phyloP scores from a whole-genome alignment of 2,329 filamentous ascomycete species.

The Elsinoe arachidis region DNA sequence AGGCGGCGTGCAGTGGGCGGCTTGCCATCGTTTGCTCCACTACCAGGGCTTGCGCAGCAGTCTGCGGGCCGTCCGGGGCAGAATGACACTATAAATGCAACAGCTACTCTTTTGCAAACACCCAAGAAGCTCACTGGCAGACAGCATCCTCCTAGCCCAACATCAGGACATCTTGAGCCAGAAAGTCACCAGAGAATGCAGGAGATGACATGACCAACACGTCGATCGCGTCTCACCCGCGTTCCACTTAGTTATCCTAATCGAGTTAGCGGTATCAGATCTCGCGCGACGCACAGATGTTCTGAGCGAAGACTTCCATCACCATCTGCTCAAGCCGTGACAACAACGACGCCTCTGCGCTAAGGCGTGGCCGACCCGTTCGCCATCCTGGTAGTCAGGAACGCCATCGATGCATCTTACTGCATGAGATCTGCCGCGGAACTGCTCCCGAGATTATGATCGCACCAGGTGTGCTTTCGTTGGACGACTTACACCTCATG shows the following conservation, averaged over 20 bases:
- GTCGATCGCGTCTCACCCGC: not conserved
- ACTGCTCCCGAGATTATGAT: not conserved
- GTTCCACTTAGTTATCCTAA: not conserved
- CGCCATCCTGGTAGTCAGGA: not conserved
- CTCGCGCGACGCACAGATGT: not conserved
- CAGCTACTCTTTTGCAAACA: no score
- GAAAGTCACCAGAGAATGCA: not conserved
- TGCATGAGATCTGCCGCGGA: not conserved
- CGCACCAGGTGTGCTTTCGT: not conserved
- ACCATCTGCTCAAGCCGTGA: not conserved
- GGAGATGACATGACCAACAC: no score
- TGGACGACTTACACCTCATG: no score
- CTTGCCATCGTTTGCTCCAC: no score
- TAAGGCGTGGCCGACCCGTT: not conserved
- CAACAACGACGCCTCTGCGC: not conserved
- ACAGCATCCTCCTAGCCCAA: not conserved
- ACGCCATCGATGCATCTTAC: not conserved
- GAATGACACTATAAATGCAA: no score
- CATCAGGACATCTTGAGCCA: not conserved
- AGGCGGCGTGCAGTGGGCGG: no score
- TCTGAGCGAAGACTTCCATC: constrained; percentile 10
- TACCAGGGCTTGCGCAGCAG: no score
- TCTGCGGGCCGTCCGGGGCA: no score
- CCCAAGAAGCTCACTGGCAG: no score
- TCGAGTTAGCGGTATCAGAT: constrained; percentile 1